Evolutionary conservation across 2,329 filamentous ascomycete genomes (phyloP).

Genomic region (Chrysoporthe deuterocubensis): DNA sequence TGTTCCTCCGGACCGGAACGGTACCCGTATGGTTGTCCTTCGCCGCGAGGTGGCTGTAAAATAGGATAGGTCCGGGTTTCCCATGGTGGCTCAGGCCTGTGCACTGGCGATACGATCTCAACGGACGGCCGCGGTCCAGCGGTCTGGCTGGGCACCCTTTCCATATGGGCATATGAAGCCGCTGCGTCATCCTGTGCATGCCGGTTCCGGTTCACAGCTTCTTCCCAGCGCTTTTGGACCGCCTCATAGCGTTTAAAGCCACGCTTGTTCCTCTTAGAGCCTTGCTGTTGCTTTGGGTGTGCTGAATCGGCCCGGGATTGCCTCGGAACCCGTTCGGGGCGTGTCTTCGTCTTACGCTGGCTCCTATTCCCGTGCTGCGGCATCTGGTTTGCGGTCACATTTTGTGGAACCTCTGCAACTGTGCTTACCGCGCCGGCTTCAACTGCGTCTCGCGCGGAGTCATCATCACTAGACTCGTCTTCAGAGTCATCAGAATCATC

Average conservation of each 20-base stretch:
- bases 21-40: constrained; percentile 6
- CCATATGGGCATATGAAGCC: constrained; percentile 21
- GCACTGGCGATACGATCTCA: constrained; percentile 21
- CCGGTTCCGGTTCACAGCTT: constrained; percentile 38
- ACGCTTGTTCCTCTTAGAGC: constrained; percentile 43
- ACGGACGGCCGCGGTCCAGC: constrained; percentile 25
- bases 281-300: constrained; percentile 32
- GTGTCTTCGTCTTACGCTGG: constrained; percentile 3
- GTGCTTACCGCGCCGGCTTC: background rate
- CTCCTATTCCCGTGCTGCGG: background rate
- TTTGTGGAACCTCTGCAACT: background rate
- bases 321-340: background rate
- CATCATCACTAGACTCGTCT: constrained; percentile 42
- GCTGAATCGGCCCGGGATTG: constrained; percentile 14
- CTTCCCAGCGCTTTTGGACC: constrained; percentile 36
- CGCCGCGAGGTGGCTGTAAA: constrained; percentile 19
- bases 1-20: constrained; percentile 10
- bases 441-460: constrained; percentile 24
- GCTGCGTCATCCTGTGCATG: constrained; percentile 28
- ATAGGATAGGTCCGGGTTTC: constrained; percentile 28
- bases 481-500: constrained; percentile 44
- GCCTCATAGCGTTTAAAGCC: constrained; percentile 53
- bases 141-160: constrained; percentile 28
- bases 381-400: background rate
- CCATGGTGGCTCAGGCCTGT: constrained; percentile 23